These are phyloP conservation scores for Triticum timopheevii DNA, from an alignment of 176 grass and related monocot genomes.

Conservation along the genomic window DNA sequence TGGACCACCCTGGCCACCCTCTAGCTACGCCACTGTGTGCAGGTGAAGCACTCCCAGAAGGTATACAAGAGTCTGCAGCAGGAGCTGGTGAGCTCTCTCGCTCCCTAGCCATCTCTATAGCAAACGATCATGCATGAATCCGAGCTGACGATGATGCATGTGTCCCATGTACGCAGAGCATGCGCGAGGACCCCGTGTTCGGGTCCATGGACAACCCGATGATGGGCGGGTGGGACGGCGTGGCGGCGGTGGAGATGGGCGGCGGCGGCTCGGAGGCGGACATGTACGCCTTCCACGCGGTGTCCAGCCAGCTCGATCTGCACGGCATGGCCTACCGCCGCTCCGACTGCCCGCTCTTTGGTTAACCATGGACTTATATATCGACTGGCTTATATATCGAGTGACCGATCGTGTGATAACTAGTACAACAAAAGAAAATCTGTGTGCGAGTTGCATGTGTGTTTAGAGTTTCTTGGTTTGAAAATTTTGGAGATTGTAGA, in stretches of 20 bases:
- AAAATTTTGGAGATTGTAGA: too few relatives aligned
- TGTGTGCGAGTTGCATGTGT: too few relatives aligned
- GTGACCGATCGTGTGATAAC: too few relatives aligned
- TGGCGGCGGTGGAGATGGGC: slow-evolving; percentile 19
- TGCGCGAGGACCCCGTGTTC: slow-evolving; percentile 55
- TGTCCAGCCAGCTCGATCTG: slow-evolving; percentile 81
- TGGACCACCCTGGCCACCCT: too few relatives aligned
- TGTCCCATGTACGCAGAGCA: slow-evolving; percentile 22
- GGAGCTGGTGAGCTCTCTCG: slow-evolving; percentile 40
- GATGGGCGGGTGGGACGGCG: slow-evolving; percentile 39
- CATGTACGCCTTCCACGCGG: slow-evolving; percentile 81
- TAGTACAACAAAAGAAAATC: too few relatives aligned
- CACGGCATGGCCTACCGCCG: slow-evolving; percentile 74
- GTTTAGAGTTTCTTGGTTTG: too few relatives aligned
- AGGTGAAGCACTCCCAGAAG: slow-evolving; percentile 83
- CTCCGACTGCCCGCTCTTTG: slow-evolving; percentile 71
- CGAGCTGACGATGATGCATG: too few relatives aligned
- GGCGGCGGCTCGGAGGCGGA: slow-evolving; percentile 20
- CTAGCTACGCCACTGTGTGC: too few relatives aligned
- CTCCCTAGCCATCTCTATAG: neutral
- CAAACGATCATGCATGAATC: neutral
- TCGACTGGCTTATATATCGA: neutral
- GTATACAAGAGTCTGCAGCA: slow-evolving; percentile 74
- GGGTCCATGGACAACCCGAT: slow-evolving; percentile 64
- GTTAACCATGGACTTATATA: slow-evolving; percentile 16